Evolutionary conservation across 2,329 filamentous ascomycete genomes (phyloP), one percentile per base, ranked within the genome.

Genomic region (Fusarium sp.): DNA sequence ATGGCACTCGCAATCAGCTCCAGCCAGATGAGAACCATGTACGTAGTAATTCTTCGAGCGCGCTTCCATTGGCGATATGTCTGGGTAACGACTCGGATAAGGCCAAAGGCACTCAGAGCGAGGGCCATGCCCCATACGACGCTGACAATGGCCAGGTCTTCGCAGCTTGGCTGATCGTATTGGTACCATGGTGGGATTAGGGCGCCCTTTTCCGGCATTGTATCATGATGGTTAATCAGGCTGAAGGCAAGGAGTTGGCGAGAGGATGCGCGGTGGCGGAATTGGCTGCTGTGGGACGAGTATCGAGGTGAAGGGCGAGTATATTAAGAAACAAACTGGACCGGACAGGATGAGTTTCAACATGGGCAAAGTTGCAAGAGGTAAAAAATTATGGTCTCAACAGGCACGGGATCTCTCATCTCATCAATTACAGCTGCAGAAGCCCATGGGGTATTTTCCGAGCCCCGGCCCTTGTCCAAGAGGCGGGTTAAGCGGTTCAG

Each of bases 11-110:
- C 76, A 11, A 80, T 42, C 51, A 83, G 76, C 67, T 85, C 83
- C 22, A 79, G 59, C 84, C 84, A 86, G 49, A 85, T 81, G 73
- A 85, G 77, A 64, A 79, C 75, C 40, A 85, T 76, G 62, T 85
- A 86, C 6, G 78, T 71, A 22, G 79, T 83, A 40, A 81, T 74
- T 12, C 78, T 77, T 31, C 78, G 75, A 66, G 80, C 80, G 51
- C 81, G 77, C 36, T 74, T 77, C 65, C 76, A 79, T 58, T 81
- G 79, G 27, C 72, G 66, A 44, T 75, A 72, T 4, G 82, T 83
- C 69, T 85, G 84, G 62, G 78, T 78, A 27, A 76, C 75, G 9
- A 78, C 81, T 44, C 80, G 82, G 66, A 82, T 76, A 53, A 73
- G 73, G 51, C 78, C 81, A 57, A 83, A 80, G 57, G 78, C 76